A percentile compares a stretch with the other conserved stretches of the same genome.
These are phyloP conservation scores for Boletus rubescentipes DNA, from an alignment of 768 basidiomycete genomes.

Conservation along the genomic window DNA sequence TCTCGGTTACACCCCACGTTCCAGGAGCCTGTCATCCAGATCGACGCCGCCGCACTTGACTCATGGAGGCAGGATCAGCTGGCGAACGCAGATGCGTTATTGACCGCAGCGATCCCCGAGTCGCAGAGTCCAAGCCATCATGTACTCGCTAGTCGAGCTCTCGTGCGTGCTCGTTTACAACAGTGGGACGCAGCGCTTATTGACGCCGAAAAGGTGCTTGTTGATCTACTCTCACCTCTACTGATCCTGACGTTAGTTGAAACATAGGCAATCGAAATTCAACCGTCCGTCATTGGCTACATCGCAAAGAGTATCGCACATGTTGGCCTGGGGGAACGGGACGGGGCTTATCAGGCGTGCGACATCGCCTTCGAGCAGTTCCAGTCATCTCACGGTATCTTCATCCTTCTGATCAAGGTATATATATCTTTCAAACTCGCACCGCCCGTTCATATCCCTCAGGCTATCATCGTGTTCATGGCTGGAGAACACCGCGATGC, in stretches of 20 bases:
- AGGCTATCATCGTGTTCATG: slow-evolving; percentile 5
- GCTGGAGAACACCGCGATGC: slow-evolving; percentile 2
- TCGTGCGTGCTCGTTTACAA: neutral
- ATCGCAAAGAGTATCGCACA: neutral
- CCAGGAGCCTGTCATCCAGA: neutral
- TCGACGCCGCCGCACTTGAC: neutral
- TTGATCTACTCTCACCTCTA: neutral
- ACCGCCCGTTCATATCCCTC: neutral
- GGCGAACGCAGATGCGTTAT: neutral
- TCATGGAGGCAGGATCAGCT: neutral
- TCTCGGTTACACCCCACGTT: neutral
- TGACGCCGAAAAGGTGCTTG: neutral
- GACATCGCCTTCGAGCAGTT: neutral
- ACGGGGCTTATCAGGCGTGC: neutral
- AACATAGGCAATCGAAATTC: neutral
- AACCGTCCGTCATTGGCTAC: neutral
- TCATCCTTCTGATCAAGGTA: slow-evolving; percentile 2
- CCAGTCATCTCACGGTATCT: neutral
- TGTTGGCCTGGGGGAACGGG: neutral
- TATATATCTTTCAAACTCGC: neutral
- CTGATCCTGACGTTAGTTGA: neutral
- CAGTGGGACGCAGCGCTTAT: neutral
- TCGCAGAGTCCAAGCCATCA: neutral
- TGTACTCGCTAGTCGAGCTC: slow-evolving; percentile 3
- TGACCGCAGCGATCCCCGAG: neutral